Evolutionary conservation across 177 flowering plant species (phyloP).

Genomic region (Vitis hybrid): DNA sequence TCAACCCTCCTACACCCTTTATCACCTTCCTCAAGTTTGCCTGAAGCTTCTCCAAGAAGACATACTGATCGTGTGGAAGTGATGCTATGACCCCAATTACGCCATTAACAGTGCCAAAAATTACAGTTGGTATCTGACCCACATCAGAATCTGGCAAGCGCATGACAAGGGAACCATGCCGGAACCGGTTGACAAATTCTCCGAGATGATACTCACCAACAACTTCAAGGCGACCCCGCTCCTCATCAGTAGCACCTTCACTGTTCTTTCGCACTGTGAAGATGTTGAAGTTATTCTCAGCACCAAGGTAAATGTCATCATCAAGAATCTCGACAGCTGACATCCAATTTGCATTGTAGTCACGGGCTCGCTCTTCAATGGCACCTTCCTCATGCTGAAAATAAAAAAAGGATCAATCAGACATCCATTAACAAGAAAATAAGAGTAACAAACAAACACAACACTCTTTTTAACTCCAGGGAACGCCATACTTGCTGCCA

Average conservation of each 20-base stretch:
- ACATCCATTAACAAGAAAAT: neutral
- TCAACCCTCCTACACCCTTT: conserved; percentile 94
- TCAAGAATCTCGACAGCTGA: conserved; percentile 93
- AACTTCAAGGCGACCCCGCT: conserved; percentile 87
- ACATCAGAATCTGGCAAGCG: conserved; percentile 94
- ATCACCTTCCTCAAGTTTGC: conserved; percentile 78
- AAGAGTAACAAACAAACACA: neutral
- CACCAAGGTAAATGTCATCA: conserved; percentile 91
- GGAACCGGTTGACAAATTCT: conserved; percentile 84
- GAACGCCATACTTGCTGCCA: neutral
- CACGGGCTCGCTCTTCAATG: conserved; percentile 95
- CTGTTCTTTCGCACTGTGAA: conserved; percentile 92
- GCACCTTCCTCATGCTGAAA: conserved; percentile 96
- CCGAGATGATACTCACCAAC: conserved; percentile 98
- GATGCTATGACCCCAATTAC: conserved; percentile 94
- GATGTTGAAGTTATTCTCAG: conserved; percentile 86
- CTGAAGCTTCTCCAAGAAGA: conserved; percentile 86
- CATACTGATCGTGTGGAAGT: conserved; percentile 79
- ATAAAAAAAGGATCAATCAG: conserved; percentile 7
- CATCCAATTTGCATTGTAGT: conserved; percentile 99
- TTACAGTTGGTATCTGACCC: conserved; percentile 92
- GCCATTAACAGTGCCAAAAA: conserved; percentile 90
- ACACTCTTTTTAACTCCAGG: neutral
- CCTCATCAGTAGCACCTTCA: conserved; percentile 98
- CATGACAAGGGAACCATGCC: conserved; percentile 99